Evolutionary conservation across 805 yeast species (phyloP).

Genomic region (Jamesozyma piceae): DNA sequence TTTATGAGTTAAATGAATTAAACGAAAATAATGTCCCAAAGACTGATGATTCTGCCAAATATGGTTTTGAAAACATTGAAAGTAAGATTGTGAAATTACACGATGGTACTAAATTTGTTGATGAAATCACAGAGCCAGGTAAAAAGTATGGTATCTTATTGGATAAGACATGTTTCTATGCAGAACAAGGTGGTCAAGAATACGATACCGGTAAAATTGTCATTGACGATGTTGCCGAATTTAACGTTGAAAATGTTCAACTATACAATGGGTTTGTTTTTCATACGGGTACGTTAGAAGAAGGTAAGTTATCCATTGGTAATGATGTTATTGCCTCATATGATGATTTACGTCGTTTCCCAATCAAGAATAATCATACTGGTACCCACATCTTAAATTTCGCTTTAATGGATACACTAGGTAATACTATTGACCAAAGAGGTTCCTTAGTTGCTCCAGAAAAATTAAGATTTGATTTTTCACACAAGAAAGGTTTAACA

Average conservation of each 20-base stretch:
- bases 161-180: slow-evolving; percentile 90
- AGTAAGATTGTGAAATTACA: slow-evolving; percentile 66
- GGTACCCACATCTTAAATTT: slow-evolving; percentile 93
- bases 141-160: slow-evolving; percentile 70
- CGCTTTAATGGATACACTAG: slow-evolving; percentile 79
- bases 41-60: slow-evolving; percentile 79
- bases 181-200: slow-evolving; percentile 99
- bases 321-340: slow-evolving; percentile 75
- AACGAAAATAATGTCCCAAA: slow-evolving; percentile 51
- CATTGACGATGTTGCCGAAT: slow-evolving; percentile 79
- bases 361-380: slow-evolving; percentile 94
- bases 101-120: slow-evolving; percentile 54
- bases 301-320: slow-evolving; percentile 62
- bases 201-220: slow-evolving; percentile 89
- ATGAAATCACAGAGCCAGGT: slow-evolving; percentile 36
- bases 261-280: slow-evolving; percentile 88
- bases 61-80: slow-evolving; percentile 57
- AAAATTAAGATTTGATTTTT: slow-evolving; percentile 90
- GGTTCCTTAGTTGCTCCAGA: slow-evolving; percentile 96
- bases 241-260: slow-evolving; percentile 87
- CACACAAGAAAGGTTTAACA: slow-evolving; percentile 78
- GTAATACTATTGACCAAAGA: slow-evolving; percentile 84
- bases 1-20: slow-evolving; percentile 74
- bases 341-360: slow-evolving; percentile 91
- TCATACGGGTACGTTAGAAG: slow-evolving; percentile 80